These are phyloP conservation scores for Cytospora piceae DNA, from an alignment of 2,329 filamentous ascomycete genomes.

Conservation along the genomic window DNA sequence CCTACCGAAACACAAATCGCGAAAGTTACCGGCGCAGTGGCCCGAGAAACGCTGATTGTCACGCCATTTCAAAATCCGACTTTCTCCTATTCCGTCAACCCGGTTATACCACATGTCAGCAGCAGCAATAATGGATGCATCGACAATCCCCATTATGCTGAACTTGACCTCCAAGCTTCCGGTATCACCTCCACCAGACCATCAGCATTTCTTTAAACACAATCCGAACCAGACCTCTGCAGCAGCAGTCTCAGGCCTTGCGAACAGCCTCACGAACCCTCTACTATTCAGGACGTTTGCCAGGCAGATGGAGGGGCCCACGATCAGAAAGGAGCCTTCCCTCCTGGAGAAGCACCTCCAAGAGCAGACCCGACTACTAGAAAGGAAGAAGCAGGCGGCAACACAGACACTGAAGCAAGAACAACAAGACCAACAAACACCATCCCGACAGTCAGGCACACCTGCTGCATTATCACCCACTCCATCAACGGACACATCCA, in stretches of 20 bases:
- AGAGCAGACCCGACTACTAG: constrained; percentile 17
- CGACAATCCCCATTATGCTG: constrained; percentile 27
- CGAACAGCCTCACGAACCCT: constrained; percentile 23
- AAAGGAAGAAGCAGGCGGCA: constrained; percentile 9
- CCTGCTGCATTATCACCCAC: constrained; percentile 23
- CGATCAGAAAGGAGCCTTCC: constrained; percentile 26
- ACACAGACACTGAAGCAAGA: constrained; percentile 25
- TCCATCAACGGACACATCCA: constrained; percentile 21
- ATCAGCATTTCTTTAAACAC: constrained; percentile 39
- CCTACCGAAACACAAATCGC: constrained; percentile 10
- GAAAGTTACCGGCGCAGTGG: constrained; percentile 24
- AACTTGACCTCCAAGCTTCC: constrained; percentile 38
- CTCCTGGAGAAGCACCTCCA: constrained; percentile 29
- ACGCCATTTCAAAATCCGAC: constrained; percentile 26
- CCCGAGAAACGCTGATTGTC: constrained; percentile 29
- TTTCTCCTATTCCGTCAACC: constrained; percentile 21
- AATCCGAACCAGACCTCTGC: constrained; percentile 19
- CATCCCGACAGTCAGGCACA: constrained; percentile 17
- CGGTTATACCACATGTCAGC: not conserved
- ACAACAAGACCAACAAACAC: constrained; percentile 14
- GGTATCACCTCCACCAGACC: constrained; percentile 46
- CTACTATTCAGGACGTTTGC: constrained; percentile 34
- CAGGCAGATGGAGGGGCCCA: constrained; percentile 32
- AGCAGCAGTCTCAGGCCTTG: constrained; percentile 10
- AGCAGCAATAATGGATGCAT: constrained; percentile 22